These are phyloP conservation scores for Rhexocercosporidium sp. DNA, from an alignment of 2,329 filamentous ascomycete species.

Conservation along the genomic window DNA sequence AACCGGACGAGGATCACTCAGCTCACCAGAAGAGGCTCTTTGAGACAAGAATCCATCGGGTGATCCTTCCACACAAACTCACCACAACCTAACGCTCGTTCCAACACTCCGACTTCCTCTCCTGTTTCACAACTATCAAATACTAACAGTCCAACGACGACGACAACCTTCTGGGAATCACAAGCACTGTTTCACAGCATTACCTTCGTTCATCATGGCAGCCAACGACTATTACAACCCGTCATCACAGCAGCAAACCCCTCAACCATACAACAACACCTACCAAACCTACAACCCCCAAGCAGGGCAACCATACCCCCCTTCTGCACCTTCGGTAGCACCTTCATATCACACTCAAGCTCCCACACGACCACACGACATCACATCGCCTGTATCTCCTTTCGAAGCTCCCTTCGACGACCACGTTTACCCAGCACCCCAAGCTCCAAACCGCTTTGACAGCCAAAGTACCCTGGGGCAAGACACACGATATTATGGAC, in stretches of 20 bases:
- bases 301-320: conserved; percentile 10
- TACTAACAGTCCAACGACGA: background rate
- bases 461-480: conserved; percentile 50
- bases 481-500: conserved; percentile 63
- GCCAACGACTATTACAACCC: conserved; percentile 41
- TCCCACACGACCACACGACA: conserved; percentile 23
- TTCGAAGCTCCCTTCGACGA: conserved; percentile 73
- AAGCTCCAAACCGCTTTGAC: conserved; percentile 35
- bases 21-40: conserved; percentile 1
- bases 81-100: background rate
- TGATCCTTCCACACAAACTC: background rate
- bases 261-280: conserved; percentile 24
- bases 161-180: background rate
- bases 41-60: background rate
- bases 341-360: conserved; percentile 37
- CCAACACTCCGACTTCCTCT: background rate
- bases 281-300: conserved; percentile 28
- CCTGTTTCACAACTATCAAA: conserved; percentile 1
- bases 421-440: conserved; percentile 61
- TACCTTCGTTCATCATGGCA: conserved; percentile 31
- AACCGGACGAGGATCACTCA: background rate
- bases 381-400: conserved; percentile 51
- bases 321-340: conserved; percentile 19
- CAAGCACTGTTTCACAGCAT: conserved; percentile 2
- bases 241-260: conserved; percentile 24